Evolutionary conservation across 768 basidiomycete genomes (phyloP).

Genomic region (Boletus eberwhitei): DNA sequence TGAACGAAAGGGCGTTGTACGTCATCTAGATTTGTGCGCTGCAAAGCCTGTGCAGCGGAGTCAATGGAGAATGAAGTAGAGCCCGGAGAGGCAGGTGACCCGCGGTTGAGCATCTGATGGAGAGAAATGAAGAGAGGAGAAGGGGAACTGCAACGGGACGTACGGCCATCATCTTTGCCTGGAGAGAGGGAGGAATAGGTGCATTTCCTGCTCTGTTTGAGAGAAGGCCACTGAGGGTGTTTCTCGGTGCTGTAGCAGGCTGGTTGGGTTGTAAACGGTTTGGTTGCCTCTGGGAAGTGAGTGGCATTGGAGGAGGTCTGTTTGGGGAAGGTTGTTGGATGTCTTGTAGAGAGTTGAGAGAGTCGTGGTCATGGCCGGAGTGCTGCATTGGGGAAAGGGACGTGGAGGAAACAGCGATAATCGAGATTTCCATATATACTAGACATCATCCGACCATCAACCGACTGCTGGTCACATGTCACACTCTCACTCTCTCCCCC

Average conservation of each 20-base stretch:
- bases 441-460: background rate
- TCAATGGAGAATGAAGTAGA: slow-evolving; percentile 36
- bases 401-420: slow-evolving; percentile 27
- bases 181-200: slow-evolving; percentile 83
- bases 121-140: slow-evolving; percentile 13
- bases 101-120: slow-evolving; percentile 47
- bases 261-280: slow-evolving; percentile 18
- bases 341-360: background rate
- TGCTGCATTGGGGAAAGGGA: slow-evolving; percentile 24
- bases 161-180: slow-evolving; percentile 93
- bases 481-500: no score
- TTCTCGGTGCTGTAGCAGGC: slow-evolving; percentile 18
- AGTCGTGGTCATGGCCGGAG: slow-evolving; percentile 16
- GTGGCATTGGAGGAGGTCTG: background rate
- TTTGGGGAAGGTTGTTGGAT: background rate
- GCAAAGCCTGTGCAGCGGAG: slow-evolving; percentile 38
- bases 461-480: slow-evolving; percentile 17
- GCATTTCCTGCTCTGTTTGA: slow-evolving; percentile 45
- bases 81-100: slow-evolving; percentile 24
- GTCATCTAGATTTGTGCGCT: slow-evolving; percentile 35
- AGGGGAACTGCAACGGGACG: slow-evolving; percentile 21
- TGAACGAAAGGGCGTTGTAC: slow-evolving; percentile 29
- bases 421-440: slow-evolving; percentile 36
- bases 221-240: slow-evolving; percentile 41
- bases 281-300: slow-evolving; percentile 7